Conservation (phyloP, 805 yeast species). For the Yamadazyma sp. region DNA sequence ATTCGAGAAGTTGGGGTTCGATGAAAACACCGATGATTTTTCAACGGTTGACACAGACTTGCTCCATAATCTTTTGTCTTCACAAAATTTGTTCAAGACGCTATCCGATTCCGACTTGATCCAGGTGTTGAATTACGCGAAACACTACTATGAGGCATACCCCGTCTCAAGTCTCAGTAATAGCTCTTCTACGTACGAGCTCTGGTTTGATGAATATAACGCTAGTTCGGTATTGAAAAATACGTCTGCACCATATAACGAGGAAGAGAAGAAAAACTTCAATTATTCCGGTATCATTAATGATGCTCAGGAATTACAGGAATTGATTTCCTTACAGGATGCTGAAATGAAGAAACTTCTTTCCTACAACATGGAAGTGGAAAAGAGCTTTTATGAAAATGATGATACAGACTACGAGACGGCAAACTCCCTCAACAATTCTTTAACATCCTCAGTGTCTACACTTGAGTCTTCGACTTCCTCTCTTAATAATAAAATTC, state of each 20-base stretch:
- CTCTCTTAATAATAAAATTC: conserved; percentile 26
- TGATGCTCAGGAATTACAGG: conserved; percentile 11
- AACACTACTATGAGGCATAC: conserved; percentile 23
- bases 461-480: conserved; percentile 29
- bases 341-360: conserved; percentile 30
- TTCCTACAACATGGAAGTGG: conserved; percentile 25
- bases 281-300: conserved; percentile 10
- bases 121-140: conserved; percentile 26
- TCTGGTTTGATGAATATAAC: conserved; percentile 39
- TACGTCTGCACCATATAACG: conserved; percentile 25
- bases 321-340: conserved; percentile 29
- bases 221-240: conserved; percentile 31
- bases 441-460: conserved; percentile 36
- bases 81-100: conserved; percentile 26
- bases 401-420: conserved; percentile 20
- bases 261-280: not conserved
- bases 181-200: conserved; percentile 22
- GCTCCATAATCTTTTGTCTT: conserved; percentile 37
- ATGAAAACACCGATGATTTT: conserved; percentile 10
- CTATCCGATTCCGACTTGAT: conserved; percentile 28
- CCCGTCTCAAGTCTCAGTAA: conserved; percentile 24
- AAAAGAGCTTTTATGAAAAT: conserved; percentile 19
- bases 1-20: conserved; percentile 22
- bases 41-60: conserved; percentile 30
- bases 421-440: conserved; percentile 6